Evolutionary conservation across 1,284 basidiomycete genomes (phyloP), one percentile per base, ranked within the genome.

Genomic region (Cystobasidium pallidum): DNA sequence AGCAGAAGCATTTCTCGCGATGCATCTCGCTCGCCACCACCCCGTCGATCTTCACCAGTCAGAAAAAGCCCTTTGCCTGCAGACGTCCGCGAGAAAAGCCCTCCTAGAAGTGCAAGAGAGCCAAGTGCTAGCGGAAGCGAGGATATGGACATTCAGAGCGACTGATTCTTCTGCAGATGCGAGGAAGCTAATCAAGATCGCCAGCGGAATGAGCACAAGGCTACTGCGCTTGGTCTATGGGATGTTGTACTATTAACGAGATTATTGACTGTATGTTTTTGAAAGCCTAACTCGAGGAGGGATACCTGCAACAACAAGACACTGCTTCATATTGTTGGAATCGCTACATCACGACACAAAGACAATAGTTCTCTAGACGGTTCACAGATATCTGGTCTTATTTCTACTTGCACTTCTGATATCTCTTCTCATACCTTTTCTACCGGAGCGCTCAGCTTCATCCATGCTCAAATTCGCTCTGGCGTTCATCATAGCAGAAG

Each of bases 321-420:
- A 57, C 32, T n/a, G 28, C 10, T 57, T 10, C 3, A 15, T 34
- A 11, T 21, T 32, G n/a, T 32, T 28, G 36, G 36, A 21, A 34
- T 11, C n/a, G 10, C 24, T 57, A 57, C 28, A 36, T 21, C 13
- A 57, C 19, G 15, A 34, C 13, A 57, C 10, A 3, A 57, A 36
- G n/a, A 2, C 24, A n/a, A n/a, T 2, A 19, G 32, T 1, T 15
- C 3, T 15, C 3, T 45, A 15, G 43, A 19, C 3, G 43, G 13
- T 43, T 41, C 45, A 71, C 3, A 72, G 55, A 17, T 63, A 47
- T 52, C 71, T 52, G 19, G 68, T 72, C 68, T 71, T 72, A 55
- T 66, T 72, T 24, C 57, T 54, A 47, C 72, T 70, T 19, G 72
- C 72, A 55, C 63, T 66, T 52, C 70, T 43, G n/a, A 72, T 59